These are phyloP conservation scores for Lipomyces starkeyi DNA, from an alignment of 805 yeast genomes.

Conservation along the genomic window DNA sequence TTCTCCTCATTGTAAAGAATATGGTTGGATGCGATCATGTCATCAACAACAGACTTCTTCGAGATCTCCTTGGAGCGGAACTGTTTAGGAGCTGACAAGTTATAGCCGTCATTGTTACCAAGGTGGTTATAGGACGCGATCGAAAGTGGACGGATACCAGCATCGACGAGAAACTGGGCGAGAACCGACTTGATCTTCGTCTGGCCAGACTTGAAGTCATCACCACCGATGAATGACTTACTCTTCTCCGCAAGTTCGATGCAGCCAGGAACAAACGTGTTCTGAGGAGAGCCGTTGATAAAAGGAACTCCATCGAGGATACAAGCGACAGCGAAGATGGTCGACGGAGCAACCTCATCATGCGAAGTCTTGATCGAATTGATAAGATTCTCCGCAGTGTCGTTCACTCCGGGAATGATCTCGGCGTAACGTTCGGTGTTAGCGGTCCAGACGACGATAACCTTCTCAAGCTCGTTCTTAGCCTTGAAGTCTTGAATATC, in stretches of 20 bases:
- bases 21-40: slow-evolving; percentile 85
- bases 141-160: slow-evolving; percentile 93
- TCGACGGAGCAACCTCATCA: slow-evolving; percentile 86
- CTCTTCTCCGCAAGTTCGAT: slow-evolving; percentile 84
- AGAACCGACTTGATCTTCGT: slow-evolving; percentile 94
- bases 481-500: slow-evolving; percentile 82
- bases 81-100: slow-evolving; percentile 88
- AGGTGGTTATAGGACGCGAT: slow-evolving; percentile 95
- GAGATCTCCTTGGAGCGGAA: slow-evolving; percentile 95
- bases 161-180: slow-evolving; percentile 95
- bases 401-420: slow-evolving; percentile 78
- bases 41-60: slow-evolving; percentile 91
- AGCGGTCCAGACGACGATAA: slow-evolving; percentile 94
- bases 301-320: slow-evolving; percentile 88
- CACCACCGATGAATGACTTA: slow-evolving; percentile 87
- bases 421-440: slow-evolving; percentile 94
- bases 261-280: slow-evolving; percentile 95
- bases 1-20: slow-evolving; percentile 80
- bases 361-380: slow-evolving; percentile 77
- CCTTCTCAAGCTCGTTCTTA: slow-evolving; percentile 77
- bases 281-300: slow-evolving; percentile 96
- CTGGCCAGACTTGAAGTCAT: slow-evolving; percentile 96
- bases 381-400: slow-evolving; percentile 80
- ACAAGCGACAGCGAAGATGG: slow-evolving; percentile 92
- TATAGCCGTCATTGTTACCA: slow-evolving; percentile 96